Conservation (phyloP, 2,329 filamentous ascomycete species). For the Talaromyces sp. region DNA sequence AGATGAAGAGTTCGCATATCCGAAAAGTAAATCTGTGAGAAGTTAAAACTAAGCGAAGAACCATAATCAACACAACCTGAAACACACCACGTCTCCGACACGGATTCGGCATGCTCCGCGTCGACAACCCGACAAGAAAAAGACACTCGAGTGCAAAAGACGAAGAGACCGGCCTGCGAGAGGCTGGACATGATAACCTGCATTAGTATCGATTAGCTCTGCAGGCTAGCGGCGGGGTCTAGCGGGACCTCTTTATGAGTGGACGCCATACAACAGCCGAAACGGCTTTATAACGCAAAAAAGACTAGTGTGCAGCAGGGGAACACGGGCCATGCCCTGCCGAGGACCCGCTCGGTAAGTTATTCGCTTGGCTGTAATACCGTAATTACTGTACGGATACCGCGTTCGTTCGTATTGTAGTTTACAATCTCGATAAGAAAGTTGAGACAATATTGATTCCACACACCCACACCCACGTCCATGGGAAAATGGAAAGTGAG, state of each 20-base stretch:
- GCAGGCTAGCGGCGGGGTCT: background rate
- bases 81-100: background rate
- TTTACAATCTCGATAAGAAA: background rate
- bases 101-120: background rate
- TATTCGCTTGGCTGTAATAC: background rate
- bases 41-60: background rate
- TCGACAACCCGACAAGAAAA: background rate
- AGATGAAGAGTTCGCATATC: background rate
- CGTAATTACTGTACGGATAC: background rate
- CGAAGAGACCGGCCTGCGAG: background rate
- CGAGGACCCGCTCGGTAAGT: background rate
- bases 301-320: constrained; percentile 1
- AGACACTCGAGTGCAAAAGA: background rate
- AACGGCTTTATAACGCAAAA: constrained; percentile 8
- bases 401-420: background rate
- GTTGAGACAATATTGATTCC: background rate
- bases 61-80: background rate
- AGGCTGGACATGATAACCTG: constrained; percentile 3
- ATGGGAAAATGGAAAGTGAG: background rate
- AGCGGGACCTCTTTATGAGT: background rate
- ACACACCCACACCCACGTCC: background rate
- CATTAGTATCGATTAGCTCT: constrained; percentile 2
- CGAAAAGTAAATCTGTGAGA: background rate
- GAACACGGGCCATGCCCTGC: constrained; percentile 10
- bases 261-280: background rate